Conservation (phyloP, 1,284 basidiomycete genomes). For the Moesziomyces globuligerus region DNA sequence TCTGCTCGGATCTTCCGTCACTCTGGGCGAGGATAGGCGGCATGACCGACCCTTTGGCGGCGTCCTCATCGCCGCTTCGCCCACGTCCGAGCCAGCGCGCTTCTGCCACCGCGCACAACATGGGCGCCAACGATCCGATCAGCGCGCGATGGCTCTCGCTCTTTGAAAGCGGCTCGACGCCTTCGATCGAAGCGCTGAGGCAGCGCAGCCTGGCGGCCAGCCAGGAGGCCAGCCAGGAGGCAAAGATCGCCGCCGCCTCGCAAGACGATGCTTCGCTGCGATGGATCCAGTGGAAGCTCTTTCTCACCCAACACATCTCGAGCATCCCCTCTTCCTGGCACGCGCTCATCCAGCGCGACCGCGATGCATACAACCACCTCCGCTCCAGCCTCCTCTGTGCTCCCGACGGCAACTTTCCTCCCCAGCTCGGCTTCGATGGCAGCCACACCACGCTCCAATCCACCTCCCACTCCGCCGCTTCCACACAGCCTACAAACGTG, state of each 20-base stretch:
- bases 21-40: not conserved
- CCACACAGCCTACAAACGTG: not conserved
- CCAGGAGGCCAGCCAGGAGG: too few relatives aligned
- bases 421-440: constrained; percentile 42
- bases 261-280: constrained; percentile 25
- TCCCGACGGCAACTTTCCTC: constrained; percentile 52
- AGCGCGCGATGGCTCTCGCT: constrained; percentile 17
- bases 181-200: constrained; percentile 22
- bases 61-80: constrained; percentile 13
- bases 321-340: constrained; percentile 46
- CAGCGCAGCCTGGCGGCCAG: constrained; percentile 17
- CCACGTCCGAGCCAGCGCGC: not conserved
- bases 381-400: constrained; percentile 40
- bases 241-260: constrained; percentile 18
- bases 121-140: constrained; percentile 6
- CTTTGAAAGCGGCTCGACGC: constrained; percentile 5
- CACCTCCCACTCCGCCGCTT: not conserved
- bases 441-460: constrained; percentile 15
- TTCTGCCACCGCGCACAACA: not conserved
- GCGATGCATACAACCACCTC: constrained; percentile 38
- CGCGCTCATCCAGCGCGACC: constrained; percentile 26
- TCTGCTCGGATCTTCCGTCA: constrained; percentile 1
- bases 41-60: constrained; percentile 37
- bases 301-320: constrained; percentile 40
- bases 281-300: constrained; percentile 51